Evolutionary conservation across 805 yeast genomes (phyloP).

Genomic region (Wickerhamomyces subpelliculosus): DNA sequence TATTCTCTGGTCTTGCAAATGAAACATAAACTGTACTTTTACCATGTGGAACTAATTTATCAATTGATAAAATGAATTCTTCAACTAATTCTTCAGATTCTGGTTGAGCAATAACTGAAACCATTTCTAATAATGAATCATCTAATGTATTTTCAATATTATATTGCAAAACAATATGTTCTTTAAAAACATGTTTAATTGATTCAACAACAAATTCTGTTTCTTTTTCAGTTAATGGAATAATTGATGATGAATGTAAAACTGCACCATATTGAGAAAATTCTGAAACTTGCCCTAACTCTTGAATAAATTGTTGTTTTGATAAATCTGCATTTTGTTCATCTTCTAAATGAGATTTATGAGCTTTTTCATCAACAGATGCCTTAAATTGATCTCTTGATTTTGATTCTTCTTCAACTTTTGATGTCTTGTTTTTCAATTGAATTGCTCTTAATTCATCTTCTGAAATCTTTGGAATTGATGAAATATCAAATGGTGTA

Average conservation of each 20-base stretch:
- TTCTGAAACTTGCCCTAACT: constrained; percentile 65
- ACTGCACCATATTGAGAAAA: constrained; percentile 67
- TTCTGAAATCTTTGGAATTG: constrained; percentile 57
- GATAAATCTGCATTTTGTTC: constrained; percentile 27
- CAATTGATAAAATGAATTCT: constrained; percentile 70
- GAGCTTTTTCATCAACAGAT: constrained; percentile 4
- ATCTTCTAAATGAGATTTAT: constrained; percentile 6
- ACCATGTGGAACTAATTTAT: constrained; percentile 61
- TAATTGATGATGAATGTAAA: constrained; percentile 58
- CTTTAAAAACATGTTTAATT: constrained; percentile 73
- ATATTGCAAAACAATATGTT: constrained; percentile 72
- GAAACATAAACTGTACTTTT: constrained; percentile 76
- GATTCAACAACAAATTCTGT: constrained; percentile 88
- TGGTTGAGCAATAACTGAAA: constrained; percentile 61
- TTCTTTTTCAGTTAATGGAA: constrained; percentile 81
- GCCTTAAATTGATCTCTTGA: constrained; percentile 1
- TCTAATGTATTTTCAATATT: constrained; percentile 78
- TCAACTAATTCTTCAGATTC: constrained; percentile 44
- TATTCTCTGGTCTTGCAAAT: constrained; percentile 50
- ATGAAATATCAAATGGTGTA: constrained; percentile 64
- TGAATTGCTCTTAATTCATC: constrained; percentile 66
- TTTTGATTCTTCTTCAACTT: constrained; percentile 21
- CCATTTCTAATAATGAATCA: constrained; percentile 70
- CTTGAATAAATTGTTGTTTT: constrained; percentile 65
- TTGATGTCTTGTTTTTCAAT: constrained; percentile 43